phyloP scores from a whole-genome alignment of 306 rosid genomes.

The Cyamopsis tetragonoloba region DNA sequence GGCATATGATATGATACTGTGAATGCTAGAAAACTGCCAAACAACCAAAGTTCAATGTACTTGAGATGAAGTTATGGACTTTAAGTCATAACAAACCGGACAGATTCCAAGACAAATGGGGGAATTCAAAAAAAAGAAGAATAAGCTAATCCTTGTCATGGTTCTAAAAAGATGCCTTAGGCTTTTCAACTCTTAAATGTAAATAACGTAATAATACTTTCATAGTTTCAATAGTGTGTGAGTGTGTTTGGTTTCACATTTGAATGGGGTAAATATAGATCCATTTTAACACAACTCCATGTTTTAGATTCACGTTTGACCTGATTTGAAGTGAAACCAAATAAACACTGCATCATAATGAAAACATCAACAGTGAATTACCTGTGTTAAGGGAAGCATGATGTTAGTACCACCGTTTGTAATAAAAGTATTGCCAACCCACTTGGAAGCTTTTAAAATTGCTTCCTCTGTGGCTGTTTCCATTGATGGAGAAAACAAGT shows the following conservation, averaged over 20 bases:
- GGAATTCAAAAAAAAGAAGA: background rate
- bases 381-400: constrained; percentile 75
- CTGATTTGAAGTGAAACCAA: too few relatives aligned
- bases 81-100: constrained; percentile 5
- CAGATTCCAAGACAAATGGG: background rate
- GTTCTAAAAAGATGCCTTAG: background rate
- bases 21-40: constrained; percentile 8
- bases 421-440: constrained; percentile 48
- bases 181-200: background rate
- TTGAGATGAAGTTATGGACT: background rate
- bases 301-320: too few relatives aligned
- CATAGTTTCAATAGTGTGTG: too few relatives aligned
- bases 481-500: constrained; percentile 64
- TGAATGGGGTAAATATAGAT: too few relatives aligned
- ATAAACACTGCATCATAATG: background rate
- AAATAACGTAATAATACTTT: background rate
- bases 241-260: too few relatives aligned
- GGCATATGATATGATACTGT: background rate
- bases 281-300: too few relatives aligned
- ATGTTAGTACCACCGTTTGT: constrained; percentile 82
- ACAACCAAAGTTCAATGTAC: background rate
- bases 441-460: constrained; percentile 54
- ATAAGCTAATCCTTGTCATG: background rate
- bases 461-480: constrained; percentile 58
- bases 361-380: constrained; percentile 26